Percentiles rank a stretch among this genome's conserved stretches.
phyloP scores from a whole-genome alignment of 2,329 filamentous ascomycete genomes.

The Cercospora sp. region DNA sequence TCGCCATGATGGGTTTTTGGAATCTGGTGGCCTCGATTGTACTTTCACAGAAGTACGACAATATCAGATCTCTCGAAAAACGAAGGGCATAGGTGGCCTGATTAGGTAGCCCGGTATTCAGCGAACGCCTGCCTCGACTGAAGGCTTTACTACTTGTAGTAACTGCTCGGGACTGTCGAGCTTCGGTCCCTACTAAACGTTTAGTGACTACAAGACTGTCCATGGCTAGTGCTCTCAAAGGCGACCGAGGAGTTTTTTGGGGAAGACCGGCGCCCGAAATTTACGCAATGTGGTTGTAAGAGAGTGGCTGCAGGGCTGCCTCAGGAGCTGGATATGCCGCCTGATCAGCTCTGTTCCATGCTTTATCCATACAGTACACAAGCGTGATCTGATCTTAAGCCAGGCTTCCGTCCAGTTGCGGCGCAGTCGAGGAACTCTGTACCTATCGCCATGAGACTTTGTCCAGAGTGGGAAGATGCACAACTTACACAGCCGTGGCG shows the following conservation, averaged over 20 bases:
- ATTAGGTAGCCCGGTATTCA: too few relatives aligned
- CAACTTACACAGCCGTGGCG: neutral
- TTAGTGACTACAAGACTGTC: neutral
- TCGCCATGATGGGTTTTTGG: too few relatives aligned
- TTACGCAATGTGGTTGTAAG: neutral
- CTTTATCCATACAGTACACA: neutral
- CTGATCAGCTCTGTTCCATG: neutral
- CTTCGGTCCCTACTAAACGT: neutral
- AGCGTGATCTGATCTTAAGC: neutral
- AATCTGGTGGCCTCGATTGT: too few relatives aligned
- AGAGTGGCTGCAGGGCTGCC: neutral
- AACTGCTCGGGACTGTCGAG: neutral
- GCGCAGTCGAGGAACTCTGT: neutral
- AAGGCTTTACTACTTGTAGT: too few relatives aligned
- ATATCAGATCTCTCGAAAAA: too few relatives aligned
- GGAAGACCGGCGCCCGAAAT: neutral
- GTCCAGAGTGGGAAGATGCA: neutral
- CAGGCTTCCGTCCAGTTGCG: neutral
- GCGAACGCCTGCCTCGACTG: too few relatives aligned
- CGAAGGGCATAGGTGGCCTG: too few relatives aligned
- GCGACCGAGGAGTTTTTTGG: neutral
- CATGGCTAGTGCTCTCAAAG: neutral
- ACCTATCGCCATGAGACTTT: neutral
- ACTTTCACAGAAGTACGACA: too few relatives aligned
- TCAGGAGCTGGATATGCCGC: neutral